phyloP scores from a whole-genome alignment of 108 stramenopile genomes.

The Cyclotella atomus region DNA sequence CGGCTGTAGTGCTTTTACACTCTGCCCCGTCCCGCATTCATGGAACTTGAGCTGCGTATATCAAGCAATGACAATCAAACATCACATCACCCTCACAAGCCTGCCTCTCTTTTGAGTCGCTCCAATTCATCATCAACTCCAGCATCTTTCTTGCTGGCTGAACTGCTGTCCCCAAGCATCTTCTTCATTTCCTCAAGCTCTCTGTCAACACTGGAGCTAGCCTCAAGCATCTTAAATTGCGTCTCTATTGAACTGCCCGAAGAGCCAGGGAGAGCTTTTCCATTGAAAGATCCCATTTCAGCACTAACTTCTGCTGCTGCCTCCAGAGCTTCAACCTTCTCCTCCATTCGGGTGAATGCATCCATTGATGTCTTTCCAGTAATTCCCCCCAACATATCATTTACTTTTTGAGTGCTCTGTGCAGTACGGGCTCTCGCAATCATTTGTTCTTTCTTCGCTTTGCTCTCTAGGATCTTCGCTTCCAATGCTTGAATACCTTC shows the following conservation, averaged over 20 bases:
- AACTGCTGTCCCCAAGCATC: constrained; percentile 50
- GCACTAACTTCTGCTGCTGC: constrained; percentile 93
- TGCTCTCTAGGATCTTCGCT: constrained; percentile 90
- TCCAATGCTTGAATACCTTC: constrained; percentile 95
- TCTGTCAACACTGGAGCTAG: constrained; percentile 75
- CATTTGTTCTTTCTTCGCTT: constrained; percentile 96
- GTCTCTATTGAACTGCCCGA: constrained; percentile 76
- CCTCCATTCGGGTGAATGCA: constrained; percentile 95
- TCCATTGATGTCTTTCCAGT: constrained; percentile 92
- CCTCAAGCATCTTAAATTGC: constrained; percentile 90
- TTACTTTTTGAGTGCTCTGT: constrained; percentile 93
- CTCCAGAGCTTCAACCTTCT: constrained; percentile 96
- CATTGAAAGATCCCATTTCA: constrained; percentile 76
- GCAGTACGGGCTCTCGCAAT: constrained; percentile 95
- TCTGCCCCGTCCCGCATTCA: no score
- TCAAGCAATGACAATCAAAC: no score
- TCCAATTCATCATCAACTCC: constrained; percentile 88
- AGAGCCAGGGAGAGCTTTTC: constrained; percentile 66
- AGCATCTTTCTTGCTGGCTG: constrained; percentile 37
- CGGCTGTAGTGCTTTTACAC: no score
- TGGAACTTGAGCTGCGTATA: no score
- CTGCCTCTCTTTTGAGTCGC: constrained; percentile 74
- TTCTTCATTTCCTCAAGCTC: constrained; percentile 92
- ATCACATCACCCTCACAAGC: no score
- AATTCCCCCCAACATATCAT: constrained; percentile 94